Percentiles rank a stretch among this genome's conserved stretches.
Conservation (phyloP, 192 early-diverging fungal species). For the Umbelopsis ramanniana region DNA sequence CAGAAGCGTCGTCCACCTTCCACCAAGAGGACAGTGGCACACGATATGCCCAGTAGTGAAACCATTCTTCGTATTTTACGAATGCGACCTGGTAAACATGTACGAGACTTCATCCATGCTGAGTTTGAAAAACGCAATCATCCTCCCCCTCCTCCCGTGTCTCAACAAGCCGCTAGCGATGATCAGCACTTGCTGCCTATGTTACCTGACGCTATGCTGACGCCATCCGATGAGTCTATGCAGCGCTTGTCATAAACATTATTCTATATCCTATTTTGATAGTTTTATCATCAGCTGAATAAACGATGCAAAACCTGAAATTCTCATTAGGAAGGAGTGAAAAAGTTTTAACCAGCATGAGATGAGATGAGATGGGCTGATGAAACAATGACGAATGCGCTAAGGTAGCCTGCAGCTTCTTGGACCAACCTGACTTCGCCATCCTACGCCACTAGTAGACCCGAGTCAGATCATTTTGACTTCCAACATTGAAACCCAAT, state of each 20-base stretch:
- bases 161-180: background rate
- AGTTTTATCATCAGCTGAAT: too few relatives aligned
- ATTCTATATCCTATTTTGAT: too few relatives aligned
- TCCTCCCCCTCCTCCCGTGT: constrained; percentile 11
- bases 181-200: background rate
- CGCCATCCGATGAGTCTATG: constrained; percentile 10
- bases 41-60: constrained; percentile 50
- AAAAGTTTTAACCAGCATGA: too few relatives aligned
- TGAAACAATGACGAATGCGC: too few relatives aligned
- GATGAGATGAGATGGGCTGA: too few relatives aligned
- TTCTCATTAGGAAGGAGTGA: too few relatives aligned
- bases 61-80: constrained; percentile 53
- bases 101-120: constrained; percentile 46
- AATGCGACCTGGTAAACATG: constrained; percentile 49
- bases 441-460: too few relatives aligned
- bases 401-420: too few relatives aligned
- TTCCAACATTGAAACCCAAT: too few relatives aligned
- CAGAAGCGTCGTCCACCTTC: constrained; percentile 26
- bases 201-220: constrained; percentile 17
- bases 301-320: too few relatives aligned
- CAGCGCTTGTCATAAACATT: background rate
- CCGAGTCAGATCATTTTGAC: too few relatives aligned
- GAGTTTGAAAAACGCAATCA: constrained; percentile 40
- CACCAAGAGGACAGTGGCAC: constrained; percentile 29
- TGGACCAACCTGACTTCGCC: too few relatives aligned